Conservation (phyloP, 2,329 filamentous ascomycete species). For the Hymenoscyphus linearis region DNA sequence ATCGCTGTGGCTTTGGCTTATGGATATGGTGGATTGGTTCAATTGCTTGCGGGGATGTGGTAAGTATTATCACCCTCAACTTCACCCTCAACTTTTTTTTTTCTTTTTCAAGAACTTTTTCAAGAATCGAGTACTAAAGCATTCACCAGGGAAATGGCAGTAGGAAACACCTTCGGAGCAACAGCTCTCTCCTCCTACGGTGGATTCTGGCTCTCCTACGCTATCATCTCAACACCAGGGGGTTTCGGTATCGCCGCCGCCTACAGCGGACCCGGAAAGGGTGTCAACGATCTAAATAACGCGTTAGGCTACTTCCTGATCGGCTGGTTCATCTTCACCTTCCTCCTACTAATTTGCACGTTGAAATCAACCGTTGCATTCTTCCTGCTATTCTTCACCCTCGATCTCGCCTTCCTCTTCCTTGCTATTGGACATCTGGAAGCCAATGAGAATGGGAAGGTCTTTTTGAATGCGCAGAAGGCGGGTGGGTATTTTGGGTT, state of each 20-base stretch:
- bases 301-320: constrained; percentile 53
- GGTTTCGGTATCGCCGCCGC: constrained; percentile 45
- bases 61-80: too few relatives aligned
- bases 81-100: background rate
- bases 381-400: constrained; percentile 53
- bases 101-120: background rate
- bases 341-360: constrained; percentile 50
- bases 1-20: constrained; percentile 52
- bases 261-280: constrained; percentile 26
- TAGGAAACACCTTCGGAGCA: constrained; percentile 59
- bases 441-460: constrained; percentile 25
- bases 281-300: constrained; percentile 39
- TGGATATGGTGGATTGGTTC: constrained; percentile 62
- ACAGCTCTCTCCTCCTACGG: constrained; percentile 58
- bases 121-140: background rate
- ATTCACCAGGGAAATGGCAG: constrained; percentile 51
- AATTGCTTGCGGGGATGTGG: constrained; percentile 66
- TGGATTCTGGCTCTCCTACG: constrained; percentile 57
- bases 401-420: constrained; percentile 53
- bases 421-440: constrained; percentile 41
- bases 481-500: constrained; percentile 78
- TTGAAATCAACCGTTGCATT: constrained; percentile 55
- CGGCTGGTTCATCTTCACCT: constrained; percentile 61
- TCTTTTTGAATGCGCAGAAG: constrained; percentile 47
- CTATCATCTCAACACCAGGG: constrained; percentile 52